Conservation (phyloP, 768 basidiomycete genomes). For the Gloeophyllum trabeum region DNA sequence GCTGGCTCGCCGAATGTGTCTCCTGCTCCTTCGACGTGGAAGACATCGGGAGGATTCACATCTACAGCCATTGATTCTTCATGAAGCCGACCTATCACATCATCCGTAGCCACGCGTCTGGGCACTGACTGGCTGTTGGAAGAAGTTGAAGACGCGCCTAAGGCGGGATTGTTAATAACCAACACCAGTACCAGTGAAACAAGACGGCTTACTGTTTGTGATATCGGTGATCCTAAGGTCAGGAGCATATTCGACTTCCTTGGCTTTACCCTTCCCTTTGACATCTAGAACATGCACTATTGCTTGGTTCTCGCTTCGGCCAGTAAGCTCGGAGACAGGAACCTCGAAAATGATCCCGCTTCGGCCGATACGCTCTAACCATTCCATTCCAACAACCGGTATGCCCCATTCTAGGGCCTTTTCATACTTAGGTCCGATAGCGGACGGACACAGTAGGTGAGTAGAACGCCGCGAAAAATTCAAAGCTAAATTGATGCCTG, state of each 20-base stretch:
- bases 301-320: neutral
- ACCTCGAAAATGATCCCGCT: conserved; percentile 4
- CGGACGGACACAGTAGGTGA: conserved; percentile 70
- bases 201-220: conserved; percentile 27
- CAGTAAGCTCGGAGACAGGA: no score
- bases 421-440: conserved; percentile 60
- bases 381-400: conserved; percentile 58
- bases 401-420: conserved; percentile 75
- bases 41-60: neutral
- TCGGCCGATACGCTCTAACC: conserved; percentile 52
- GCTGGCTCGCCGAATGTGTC: neutral
- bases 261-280: conserved; percentile 23
- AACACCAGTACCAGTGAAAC: neutral
- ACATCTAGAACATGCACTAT: neutral
- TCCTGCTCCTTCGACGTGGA: neutral
- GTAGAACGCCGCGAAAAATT: conserved; percentile 62
- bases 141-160: neutral
- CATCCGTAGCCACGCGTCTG: neutral
- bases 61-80: neutral
- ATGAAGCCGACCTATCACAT: neutral
- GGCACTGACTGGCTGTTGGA: neutral
- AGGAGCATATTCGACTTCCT: conserved; percentile 14
- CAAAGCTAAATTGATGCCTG: no score
- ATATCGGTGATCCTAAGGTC: conserved; percentile 27
- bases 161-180: neutral